Percentiles rank a stretch among this genome's conserved stretches.
phyloP scores from a whole-genome alignment of 1,284 basidiomycete genomes.

The Leccinum fallax region DNA sequence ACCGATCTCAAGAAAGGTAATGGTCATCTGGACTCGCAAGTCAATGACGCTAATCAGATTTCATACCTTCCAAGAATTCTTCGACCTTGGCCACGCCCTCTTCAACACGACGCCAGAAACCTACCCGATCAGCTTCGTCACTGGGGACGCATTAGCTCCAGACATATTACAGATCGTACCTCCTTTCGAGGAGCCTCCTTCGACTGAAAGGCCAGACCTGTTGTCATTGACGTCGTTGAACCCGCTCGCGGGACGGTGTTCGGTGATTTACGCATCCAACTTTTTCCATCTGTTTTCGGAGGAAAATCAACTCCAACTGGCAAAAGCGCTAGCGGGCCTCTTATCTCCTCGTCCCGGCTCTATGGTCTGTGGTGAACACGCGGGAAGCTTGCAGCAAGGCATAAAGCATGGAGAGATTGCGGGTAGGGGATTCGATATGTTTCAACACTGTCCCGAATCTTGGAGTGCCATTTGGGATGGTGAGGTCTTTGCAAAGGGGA shows the following conservation, averaged over 20 bases:
- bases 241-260: slow-evolving; percentile 31
- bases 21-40: background rate
- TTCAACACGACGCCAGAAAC: slow-evolving; percentile 36
- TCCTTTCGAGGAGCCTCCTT: slow-evolving; percentile 7
- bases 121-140: slow-evolving; percentile 38
- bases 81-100: slow-evolving; percentile 38
- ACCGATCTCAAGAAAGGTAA: slow-evolving; percentile 24
- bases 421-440: slow-evolving; percentile 8
- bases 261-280: slow-evolving; percentile 31
- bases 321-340: slow-evolving; percentile 34
- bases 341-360: slow-evolving; percentile 36
- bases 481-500: slow-evolving; percentile 31
- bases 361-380: slow-evolving; percentile 33
- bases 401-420: background rate
- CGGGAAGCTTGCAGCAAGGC: slow-evolving; percentile 11
- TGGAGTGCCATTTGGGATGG: slow-evolving; percentile 38
- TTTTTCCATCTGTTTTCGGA: slow-evolving; percentile 44
- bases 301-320: slow-evolving; percentile 36
- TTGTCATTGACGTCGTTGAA: slow-evolving; percentile 29
- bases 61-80: slow-evolving; percentile 23
- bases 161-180: slow-evolving; percentile 23
- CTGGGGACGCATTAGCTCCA: slow-evolving; percentile 39
- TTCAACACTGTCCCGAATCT: slow-evolving; percentile 35
- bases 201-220: slow-evolving; percentile 13
- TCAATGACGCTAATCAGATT: background rate